Evolutionary conservation across 1,139 yeast genomes (phyloP), one percentile per base, ranked within the genome.

Genomic region (Kurtzmaniella quercitrusa): DNA sequence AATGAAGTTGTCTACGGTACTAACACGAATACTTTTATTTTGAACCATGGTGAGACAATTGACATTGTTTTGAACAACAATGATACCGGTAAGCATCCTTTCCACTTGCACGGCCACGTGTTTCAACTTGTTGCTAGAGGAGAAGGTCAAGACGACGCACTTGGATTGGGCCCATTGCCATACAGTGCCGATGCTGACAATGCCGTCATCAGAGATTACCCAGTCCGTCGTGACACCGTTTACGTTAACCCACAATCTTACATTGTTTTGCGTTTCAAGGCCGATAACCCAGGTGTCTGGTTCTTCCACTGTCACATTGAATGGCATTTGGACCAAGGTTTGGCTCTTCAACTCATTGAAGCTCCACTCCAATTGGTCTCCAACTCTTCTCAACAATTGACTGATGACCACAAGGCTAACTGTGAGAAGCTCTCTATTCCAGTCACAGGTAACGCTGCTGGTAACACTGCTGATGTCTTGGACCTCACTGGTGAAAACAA

Each of bases 221-320:
- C 93, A 36, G 60, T 78, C 61, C 55, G 70, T 36, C 77, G 94
- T 64, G 94, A 85, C 57, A 81, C 87, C 1, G 78, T 78, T 21
- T 68, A 74, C 46, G 80, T 84, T 22, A 76, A 79, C 47, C 79
- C 86, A 33, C 80, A 82, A 51, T 86, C 89, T 0, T 76, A 80
- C 53, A 57, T 81, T 39, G 88, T 83, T 3, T 50, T 84, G 39
- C 68, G 94, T 56, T 84, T 84, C 60, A 75, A 68, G 52, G 88
- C 95, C 41, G 80, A 84, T 55, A 87, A 88, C 61, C 96, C 96
- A 21, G 96, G 96, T 55, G 88, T 87, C 35, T 88, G 95, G 95
- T 73, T 84, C 56, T 88, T 88, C 87, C 96, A 88, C 62, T 89
- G 96, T 66, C 96, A 88, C 56, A 83, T 88, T 51, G 96, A 88